These are phyloP conservation scores for Ceratocystiopsis sp. DNA, from an alignment of 2,329 filamentous ascomycete species.

Conservation along the genomic window DNA sequence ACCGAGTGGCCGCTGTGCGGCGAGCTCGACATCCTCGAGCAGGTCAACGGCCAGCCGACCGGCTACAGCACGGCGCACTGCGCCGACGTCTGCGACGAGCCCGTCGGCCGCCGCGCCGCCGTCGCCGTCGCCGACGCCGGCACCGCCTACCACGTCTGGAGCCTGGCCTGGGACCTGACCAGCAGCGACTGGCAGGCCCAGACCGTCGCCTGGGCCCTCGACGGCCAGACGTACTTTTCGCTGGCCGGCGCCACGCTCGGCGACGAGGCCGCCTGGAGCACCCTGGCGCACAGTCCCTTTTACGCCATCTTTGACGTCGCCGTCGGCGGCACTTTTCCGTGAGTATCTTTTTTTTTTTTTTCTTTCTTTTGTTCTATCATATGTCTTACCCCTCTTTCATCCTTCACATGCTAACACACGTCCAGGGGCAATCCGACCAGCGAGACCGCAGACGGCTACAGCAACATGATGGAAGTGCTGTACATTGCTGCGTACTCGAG, in stretches of 20 bases:
- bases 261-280: conserved; percentile 25
- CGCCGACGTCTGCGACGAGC: conserved; percentile 35
- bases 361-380: not conserved
- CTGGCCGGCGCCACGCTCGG: conserved; percentile 25
- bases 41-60: conserved; percentile 29
- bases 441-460: conserved; percentile 11
- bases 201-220: conserved; percentile 28
- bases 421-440: conserved; percentile 25
- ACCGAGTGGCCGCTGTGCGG: conserved; percentile 34
- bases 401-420: not conserved
- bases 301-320: conserved; percentile 36
- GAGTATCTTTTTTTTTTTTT: conserved; percentile 14
- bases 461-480: conserved; percentile 14
- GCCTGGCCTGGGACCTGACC: conserved; percentile 29
- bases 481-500: conserved; percentile 14
- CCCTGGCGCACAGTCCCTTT: conserved; percentile 28
- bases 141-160: conserved; percentile 23
- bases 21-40: conserved; percentile 42
- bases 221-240: conserved; percentile 25
- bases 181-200: conserved; percentile 25
- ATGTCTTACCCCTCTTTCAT: conserved; percentile 10
- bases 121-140: conserved; percentile 14
- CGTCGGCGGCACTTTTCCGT: conserved; percentile 30
- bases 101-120: conserved; percentile 21
- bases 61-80: conserved; percentile 37